Percentiles rank a stretch among this genome's conserved stretches.
Conservation (phyloP, 163 green algal species). For the Coccomyxa subellipsoidea region DNA sequence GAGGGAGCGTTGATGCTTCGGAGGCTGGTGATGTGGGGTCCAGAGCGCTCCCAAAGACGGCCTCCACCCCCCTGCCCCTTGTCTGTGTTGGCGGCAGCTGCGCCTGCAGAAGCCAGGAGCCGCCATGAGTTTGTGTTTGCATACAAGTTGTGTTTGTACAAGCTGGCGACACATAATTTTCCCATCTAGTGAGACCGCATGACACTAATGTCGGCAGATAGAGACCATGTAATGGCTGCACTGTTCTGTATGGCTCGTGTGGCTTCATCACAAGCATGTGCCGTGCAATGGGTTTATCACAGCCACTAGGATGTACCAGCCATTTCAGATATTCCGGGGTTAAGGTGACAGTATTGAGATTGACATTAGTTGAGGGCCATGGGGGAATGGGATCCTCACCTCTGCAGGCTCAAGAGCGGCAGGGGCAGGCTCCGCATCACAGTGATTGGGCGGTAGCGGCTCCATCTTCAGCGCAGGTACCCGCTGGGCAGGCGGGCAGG, state of each 20-base stretch:
- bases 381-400: background rate
- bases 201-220: no score
- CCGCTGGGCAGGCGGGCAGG: background rate
- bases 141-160: no score
- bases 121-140: background rate
- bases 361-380: background rate
- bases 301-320: no score
- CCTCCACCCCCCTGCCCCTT: background rate
- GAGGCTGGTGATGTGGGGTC: background rate
- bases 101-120: background rate
- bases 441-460: background rate
- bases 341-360: no score
- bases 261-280: no score
- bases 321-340: no score
- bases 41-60: background rate
- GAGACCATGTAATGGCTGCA: no score
- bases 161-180: no score
- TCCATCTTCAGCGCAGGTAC: background rate
- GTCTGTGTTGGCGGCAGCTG: background rate
- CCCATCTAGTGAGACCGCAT: no score
- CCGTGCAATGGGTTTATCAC: no score
- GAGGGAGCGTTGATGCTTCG: no score
- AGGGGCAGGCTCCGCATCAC: background rate
- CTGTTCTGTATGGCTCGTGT: background rate
- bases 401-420: background rate